Base-by-base conservation (phyloP, 257 asterid genomes). In the Solanum raphanifolium region DNA sequence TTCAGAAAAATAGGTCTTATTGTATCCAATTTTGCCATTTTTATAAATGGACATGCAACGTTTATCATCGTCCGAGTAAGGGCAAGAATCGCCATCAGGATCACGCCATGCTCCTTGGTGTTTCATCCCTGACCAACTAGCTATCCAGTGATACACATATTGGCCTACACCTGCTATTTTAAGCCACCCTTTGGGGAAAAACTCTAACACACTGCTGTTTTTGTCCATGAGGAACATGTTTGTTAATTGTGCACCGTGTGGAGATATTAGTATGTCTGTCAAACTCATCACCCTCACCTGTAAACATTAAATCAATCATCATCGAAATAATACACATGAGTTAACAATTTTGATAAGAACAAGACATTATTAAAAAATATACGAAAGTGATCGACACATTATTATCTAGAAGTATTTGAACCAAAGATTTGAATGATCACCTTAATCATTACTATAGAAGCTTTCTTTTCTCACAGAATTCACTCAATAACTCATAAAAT, bases 31-130 rank as follows among this genome's bases (percentile, higher is more conserved):
- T 81, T 78, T 91, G 8, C 93, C 94, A 55, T 88, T 86, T 92
- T 94, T 95, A 78, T 90, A 93, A 25, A 91, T 18, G 11, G 94
- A 69, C 97, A 94, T 93, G 86, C 98, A 95, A 4, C 95, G 90
- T 9, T 93, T 93, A 62, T 95, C 95, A 9, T 91, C 91, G 9
- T 93, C 94, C 0, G 94, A 92, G 78, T 29, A 90, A 20, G 91
- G 91, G 90, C 98, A 95, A 3, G 43, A 74, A 13, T 89, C 91
- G 8, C 94, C 96, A 3, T 73, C 89, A 1, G 96, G 94, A 78
- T 95, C 98, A 31, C 96, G 88, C 97, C 98, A 95, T 11, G 93
- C 94, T 13, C 98, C 97, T 89, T 90, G 92, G 91, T 94, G 97
- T 35, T 68, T 90, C 98, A 95, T 95, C 79, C 97, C 97, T 1